Conservation (phyloP, 192 early-diverging fungal species). For the Coemansia sp. region DNA sequence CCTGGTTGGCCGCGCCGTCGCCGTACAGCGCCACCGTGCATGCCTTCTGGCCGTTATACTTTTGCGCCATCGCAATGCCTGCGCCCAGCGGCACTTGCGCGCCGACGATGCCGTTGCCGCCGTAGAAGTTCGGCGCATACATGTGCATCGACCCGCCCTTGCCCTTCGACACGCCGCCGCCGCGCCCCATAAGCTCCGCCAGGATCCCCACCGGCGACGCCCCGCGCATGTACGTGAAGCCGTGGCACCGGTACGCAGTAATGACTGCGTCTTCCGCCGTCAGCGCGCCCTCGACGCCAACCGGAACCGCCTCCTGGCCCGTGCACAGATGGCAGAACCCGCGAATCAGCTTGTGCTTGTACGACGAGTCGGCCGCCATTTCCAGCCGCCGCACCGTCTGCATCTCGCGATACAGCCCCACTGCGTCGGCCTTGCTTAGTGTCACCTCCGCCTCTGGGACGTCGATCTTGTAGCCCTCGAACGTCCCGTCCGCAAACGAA, state of each 20-base stretch:
- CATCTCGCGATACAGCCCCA: conserved; percentile 89
- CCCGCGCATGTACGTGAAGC: conserved; percentile 90
- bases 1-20: conserved; percentile 98
- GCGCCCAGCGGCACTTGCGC: conserved; percentile 91
- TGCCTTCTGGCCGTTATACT: conserved; percentile 77
- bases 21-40: conserved; percentile 94
- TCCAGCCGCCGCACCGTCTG: conserved; percentile 88
- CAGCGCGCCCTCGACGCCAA: conserved; percentile 93
- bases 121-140: conserved; percentile 94
- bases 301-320: conserved; percentile 93
- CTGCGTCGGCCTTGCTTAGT: conserved; percentile 70
- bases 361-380: conserved; percentile 90
- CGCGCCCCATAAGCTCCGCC: conserved; percentile 83
- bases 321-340: conserved; percentile 99
- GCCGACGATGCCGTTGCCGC: conserved; percentile 99
- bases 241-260: conserved; percentile 98
- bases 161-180: conserved; percentile 84
- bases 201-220: conserved; percentile 65
- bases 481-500: conserved; percentile 71
- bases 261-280: conserved; percentile 89
- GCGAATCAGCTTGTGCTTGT: conserved; percentile 96
- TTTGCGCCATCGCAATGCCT: conserved; percentile 89
- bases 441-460: conserved; percentile 64
- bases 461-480: conserved; percentile 85
- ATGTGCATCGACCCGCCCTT: conserved; percentile 99